Percentiles rank a stretch among this genome's conserved stretches.
phyloP scores from a whole-genome alignment of 2,329 filamentous ascomycete genomes.

The Aspergillus phoenicis region DNA sequence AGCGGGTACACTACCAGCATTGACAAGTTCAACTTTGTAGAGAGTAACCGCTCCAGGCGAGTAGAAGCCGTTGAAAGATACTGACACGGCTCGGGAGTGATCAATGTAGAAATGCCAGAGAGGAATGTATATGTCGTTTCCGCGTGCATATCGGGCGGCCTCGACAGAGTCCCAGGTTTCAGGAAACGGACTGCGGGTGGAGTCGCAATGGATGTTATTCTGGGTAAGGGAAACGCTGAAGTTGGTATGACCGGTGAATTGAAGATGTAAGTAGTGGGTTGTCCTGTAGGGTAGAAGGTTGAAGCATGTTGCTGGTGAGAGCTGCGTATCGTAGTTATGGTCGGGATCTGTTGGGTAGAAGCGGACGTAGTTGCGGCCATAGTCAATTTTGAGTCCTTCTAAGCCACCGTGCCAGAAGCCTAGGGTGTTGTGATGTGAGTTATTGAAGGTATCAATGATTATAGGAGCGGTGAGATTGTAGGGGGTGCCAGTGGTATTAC shows the following conservation, averaged over 20 bases:
- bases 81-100: constrained; percentile 57
- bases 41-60: constrained; percentile 54
- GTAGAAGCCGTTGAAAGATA: constrained; percentile 68
- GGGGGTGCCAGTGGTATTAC: not conserved
- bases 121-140: constrained; percentile 65
- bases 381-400: constrained; percentile 58
- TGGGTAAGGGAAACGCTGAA: constrained; percentile 69
- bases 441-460: constrained; percentile 64
- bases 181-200: constrained; percentile 60
- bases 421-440: constrained; percentile 58
- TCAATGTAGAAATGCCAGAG: constrained; percentile 68
- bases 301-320: constrained; percentile 56
- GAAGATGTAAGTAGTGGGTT: constrained; percentile 64
- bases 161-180: constrained; percentile 70
- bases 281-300: constrained; percentile 58
- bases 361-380: constrained; percentile 55
- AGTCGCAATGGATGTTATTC: constrained; percentile 64
- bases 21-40: constrained; percentile 63
- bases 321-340: constrained; percentile 63
- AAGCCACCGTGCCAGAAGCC: constrained; percentile 69
- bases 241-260: constrained; percentile 62
- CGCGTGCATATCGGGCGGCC: constrained; percentile 60
- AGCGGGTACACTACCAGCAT: constrained; percentile 49
- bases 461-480: constrained; percentile 17
- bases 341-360: constrained; percentile 63